These are phyloP conservation scores for Canna indica DNA, from an alignment of 176 grass and related monocot species.

Conservation along the genomic window DNA sequence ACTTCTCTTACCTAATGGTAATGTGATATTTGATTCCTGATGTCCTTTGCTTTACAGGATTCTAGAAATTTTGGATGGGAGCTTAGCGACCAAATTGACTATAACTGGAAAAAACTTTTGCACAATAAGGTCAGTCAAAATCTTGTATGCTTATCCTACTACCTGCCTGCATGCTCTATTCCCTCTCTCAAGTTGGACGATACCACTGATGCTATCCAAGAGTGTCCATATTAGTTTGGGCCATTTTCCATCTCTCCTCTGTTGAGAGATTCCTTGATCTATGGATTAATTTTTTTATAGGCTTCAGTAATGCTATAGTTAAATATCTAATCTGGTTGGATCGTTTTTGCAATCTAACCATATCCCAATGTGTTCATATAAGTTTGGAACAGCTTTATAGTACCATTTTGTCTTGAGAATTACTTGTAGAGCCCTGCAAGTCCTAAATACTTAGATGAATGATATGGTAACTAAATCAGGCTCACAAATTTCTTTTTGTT, in stretches of 20 bases:
- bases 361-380: not conserved
- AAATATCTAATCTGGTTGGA: not conserved
- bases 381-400: not conserved
- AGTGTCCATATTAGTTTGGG: not conserved
- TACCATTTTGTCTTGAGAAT: not conserved
- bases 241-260: not conserved
- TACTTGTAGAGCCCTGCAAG: not conserved
- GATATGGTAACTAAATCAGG: no score
- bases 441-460: not conserved
- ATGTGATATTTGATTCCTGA: not conserved
- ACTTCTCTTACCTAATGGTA: not conserved
- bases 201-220: not conserved
- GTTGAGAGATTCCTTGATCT: not conserved
- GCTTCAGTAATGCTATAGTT: no score
- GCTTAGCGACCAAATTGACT: constrained; percentile 60
- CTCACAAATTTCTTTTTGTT: no score
- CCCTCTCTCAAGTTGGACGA: not conserved
- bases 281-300: not conserved
- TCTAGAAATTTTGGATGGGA: constrained; percentile 85
- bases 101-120: constrained; percentile 85
- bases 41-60: constrained; percentile 40
- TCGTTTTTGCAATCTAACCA: not conserved
- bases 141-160: not conserved
- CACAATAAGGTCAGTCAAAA: constrained; percentile 61
- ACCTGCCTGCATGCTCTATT: not conserved